Conservation (phyloP, 345 rosid species). For the Raphanus sativus region DNA sequence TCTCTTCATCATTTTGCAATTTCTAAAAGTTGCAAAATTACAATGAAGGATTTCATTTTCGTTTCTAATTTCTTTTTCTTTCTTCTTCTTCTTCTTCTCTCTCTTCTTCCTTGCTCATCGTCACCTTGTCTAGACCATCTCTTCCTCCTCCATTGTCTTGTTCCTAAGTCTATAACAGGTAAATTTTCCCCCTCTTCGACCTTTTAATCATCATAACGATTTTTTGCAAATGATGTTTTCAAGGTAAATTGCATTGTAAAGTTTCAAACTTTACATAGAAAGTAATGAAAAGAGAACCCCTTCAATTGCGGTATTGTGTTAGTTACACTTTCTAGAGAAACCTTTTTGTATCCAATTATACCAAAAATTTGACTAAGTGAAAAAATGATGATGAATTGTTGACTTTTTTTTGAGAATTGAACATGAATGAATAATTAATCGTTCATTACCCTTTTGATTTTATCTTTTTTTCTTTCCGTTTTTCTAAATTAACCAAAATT, state of each 20-base stretch:
- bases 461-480: constrained; percentile 20
- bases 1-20: constrained; percentile 24
- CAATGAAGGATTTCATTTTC: constrained; percentile 40
- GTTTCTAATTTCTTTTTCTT: constrained; percentile 19
- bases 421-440: constrained; percentile 46
- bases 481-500: too few relatives aligned
- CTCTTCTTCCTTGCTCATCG: constrained; percentile 9
- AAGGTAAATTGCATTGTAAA: constrained; percentile 31
- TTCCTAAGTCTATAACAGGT: constrained; percentile 23
- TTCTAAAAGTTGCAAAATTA: constrained; percentile 22
- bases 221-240: background rate
- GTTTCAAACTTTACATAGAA: constrained; percentile 23
- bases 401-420: constrained; percentile 43
- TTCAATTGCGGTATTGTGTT: constrained; percentile 57
- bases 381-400: constrained; percentile 44
- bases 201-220: background rate
- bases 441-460: constrained; percentile 40
- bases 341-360: constrained; percentile 42
- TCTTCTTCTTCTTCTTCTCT: constrained; percentile 15
- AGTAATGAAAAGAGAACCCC: constrained; percentile 37
- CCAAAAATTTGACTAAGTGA: constrained; percentile 34
- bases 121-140: constrained; percentile 10
- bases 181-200: background rate
- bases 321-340: constrained; percentile 1
- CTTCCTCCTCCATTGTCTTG: constrained; percentile 2